phyloP scores from a whole-genome alignment of 2,329 filamentous ascomycete genomes.

The Metarhizium album region DNA sequence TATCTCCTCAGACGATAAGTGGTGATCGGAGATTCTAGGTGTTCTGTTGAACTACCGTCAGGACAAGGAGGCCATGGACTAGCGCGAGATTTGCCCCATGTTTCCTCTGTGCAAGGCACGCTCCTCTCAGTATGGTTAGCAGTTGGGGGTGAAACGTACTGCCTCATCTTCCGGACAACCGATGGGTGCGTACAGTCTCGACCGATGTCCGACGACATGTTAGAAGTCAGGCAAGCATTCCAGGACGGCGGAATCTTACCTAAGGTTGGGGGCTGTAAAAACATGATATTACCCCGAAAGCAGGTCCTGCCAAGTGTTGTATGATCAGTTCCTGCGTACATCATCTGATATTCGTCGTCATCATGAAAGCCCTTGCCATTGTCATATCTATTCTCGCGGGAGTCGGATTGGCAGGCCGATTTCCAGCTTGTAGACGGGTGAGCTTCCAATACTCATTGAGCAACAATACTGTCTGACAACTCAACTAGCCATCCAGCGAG shows the following conservation, averaged over 20 bases:
- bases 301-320: neutral
- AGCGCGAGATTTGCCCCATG: too few species aligned
- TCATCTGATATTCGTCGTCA: neutral
- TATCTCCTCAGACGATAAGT: too few species aligned
- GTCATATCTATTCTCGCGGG: neutral
- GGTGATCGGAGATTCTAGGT: too few species aligned
- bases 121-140: too few species aligned
- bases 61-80: too few species aligned
- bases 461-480: neutral
- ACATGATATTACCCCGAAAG: neutral
- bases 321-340: neutral
- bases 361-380: neutral
- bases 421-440: neutral
- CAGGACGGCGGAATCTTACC: neutral
- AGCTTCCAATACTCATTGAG: neutral
- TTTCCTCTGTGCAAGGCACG: too few species aligned
- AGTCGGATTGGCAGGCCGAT: neutral
- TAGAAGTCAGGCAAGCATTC: too few species aligned
- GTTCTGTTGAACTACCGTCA: too few species aligned
- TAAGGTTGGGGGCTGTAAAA: neutral
- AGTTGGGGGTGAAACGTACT: too few species aligned
- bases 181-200: too few species aligned
- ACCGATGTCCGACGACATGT: too few species aligned
- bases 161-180: too few species aligned
- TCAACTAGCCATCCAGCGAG: neutral